Evolutionary conservation across 768 basidiomycete species (phyloP).

Genomic region (Tricholomella constricta): DNA sequence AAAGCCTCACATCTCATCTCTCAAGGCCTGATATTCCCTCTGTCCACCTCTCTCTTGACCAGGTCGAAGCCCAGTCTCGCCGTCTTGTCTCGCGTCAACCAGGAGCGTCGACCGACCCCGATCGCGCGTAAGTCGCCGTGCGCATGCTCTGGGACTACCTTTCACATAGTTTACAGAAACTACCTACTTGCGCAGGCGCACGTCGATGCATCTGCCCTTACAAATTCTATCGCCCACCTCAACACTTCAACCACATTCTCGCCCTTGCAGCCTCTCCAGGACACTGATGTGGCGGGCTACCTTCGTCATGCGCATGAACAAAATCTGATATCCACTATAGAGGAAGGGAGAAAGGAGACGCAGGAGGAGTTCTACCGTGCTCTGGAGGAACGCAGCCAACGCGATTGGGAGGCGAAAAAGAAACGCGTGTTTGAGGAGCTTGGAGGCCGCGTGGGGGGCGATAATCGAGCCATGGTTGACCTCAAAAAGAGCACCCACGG

Average conservation of each 20-base stretch:
- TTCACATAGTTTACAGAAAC: constrained; percentile 49
- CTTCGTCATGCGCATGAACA: constrained; percentile 95
- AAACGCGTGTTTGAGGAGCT: constrained; percentile 88
- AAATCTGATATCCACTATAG: constrained; percentile 91
- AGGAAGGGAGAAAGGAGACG: constrained; percentile 84
- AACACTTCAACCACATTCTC: constrained; percentile 84
- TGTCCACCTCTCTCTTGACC: constrained; percentile 88
- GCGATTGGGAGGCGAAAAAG: constrained; percentile 91
- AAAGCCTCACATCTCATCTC: constrained; percentile 75
- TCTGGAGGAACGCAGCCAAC: constrained; percentile 70
- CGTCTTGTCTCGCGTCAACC: constrained; percentile 77
- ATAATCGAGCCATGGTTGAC: constrained; percentile 56
- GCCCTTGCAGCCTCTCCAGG: constrained; percentile 89
- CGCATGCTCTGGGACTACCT: constrained; percentile 1
- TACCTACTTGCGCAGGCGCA: constrained; percentile 93
- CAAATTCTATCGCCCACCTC: constrained; percentile 79
- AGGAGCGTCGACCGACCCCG: constrained; percentile 60
- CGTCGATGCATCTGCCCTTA: constrained; percentile 89
- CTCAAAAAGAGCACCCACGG: constrained; percentile 64
- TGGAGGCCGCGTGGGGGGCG: constrained; percentile 63
- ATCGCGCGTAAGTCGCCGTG: constrained; percentile 63
- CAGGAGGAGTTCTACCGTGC: constrained; percentile 84
- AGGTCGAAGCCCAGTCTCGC: constrained; percentile 92
- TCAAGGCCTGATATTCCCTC: constrained; percentile 82
- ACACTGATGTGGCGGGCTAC: constrained; percentile 93